These are phyloP conservation scores for Lipomyces sp. DNA, from an alignment of 805 yeast genomes.

Conservation along the genomic window DNA sequence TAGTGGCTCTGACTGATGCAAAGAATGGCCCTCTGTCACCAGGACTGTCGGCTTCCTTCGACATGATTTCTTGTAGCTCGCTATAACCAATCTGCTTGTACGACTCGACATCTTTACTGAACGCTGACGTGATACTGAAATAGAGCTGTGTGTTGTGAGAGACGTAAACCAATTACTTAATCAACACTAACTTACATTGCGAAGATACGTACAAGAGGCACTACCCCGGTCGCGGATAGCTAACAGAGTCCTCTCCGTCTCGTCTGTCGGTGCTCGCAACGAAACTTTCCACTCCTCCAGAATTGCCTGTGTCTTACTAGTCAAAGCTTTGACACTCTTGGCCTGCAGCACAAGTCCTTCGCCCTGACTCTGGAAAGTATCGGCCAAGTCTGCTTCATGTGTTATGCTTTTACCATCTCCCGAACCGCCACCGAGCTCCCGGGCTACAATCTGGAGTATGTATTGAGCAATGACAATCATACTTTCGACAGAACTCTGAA, in stretches of 20 bases:
- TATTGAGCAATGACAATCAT: background rate
- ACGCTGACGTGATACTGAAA: background rate
- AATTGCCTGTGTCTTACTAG: background rate
- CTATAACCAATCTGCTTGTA: constrained; percentile 5
- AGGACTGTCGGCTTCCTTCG: constrained; percentile 4
- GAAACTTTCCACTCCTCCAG: background rate
- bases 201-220: background rate
- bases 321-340: constrained; percentile 16
- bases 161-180: background rate
- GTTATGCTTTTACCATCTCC: background rate
- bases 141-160: constrained; percentile 1
- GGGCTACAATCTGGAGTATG: background rate
- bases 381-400: constrained; percentile 18
- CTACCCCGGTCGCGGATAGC: background rate
- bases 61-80: constrained; percentile 22
- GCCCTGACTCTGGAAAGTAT: constrained; percentile 11
- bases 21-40: constrained; percentile 8
- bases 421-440: background rate
- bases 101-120: constrained; percentile 10
- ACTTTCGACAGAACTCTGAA: constrained; percentile 16
- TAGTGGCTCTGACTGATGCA: background rate
- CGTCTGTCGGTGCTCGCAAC: constrained; percentile 13
- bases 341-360: constrained; percentile 13
- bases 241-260: background rate
- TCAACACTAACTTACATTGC: constrained; percentile 7